Base-by-base conservation (phyloP, 2,329 filamentous ascomycete genomes). In the Colletotrichum tanaceti region DNA sequence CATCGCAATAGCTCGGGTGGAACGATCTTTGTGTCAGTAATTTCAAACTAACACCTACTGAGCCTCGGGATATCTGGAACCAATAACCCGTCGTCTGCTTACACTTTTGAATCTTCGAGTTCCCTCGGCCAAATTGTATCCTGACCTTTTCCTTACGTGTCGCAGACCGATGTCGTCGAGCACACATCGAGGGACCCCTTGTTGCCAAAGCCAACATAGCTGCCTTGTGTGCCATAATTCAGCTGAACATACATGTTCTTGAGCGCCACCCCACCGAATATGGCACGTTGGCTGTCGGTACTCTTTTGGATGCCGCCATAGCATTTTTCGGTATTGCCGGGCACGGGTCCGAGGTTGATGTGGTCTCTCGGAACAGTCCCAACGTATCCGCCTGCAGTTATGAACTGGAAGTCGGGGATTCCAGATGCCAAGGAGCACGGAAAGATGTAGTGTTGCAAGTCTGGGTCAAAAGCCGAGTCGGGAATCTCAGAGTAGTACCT, bases 191-290 rank as follows among this genome's bases (percentile, higher is more conserved):
- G 20, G 20, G 58, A 60, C 6, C 62, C 55, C 49, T 69, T 69
- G 10, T 55, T 16, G 10, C 62, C 66, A 38, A 69, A 66, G 20
- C 66, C 65, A 32, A 69, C 50, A 9, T 60, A 69, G 20, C 24
- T 52, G 28, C 62, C 62, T 5, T 49, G 28, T 14, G 58, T 44
- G 44, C 55, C 66, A 35, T 55, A 69, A 39, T 66, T 69, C 32
- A 69, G 39, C 52, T 66, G 62, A 38, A 91, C 89, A 75, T 91
- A 94, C 71, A 92, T 83, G 63, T 87, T 87, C 87, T 96, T 96
- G 72, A 96, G 85, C 81, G 94, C 93, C 64, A 92, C 84, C 70
- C 94, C 92, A 11, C 93, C 93, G 64, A 94, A 87, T 75, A 97
- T 93, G 64, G 85, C 88, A 71, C 90, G 84, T 1, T 76, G 74